phyloP scores from a whole-genome alignment of 768 basidiomycete genomes.

The Botryobasidium botryosum region DNA sequence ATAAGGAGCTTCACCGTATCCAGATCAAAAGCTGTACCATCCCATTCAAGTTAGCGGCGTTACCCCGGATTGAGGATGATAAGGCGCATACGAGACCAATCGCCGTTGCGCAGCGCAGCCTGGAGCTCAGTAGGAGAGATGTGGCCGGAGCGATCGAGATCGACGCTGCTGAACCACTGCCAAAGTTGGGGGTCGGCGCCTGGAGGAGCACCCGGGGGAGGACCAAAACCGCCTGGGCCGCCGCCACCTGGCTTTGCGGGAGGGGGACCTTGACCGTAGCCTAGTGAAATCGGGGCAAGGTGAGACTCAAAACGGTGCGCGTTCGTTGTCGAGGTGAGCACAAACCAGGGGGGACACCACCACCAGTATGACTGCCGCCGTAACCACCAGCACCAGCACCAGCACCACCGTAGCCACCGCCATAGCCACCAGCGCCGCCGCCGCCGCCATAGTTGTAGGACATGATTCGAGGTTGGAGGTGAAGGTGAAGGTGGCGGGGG shows the following conservation, averaged over 20 bases:
- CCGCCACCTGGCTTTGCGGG: no score
- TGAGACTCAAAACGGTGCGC: neutral
- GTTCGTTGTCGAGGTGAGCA: neutral
- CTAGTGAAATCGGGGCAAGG: neutral
- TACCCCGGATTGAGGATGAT: neutral
- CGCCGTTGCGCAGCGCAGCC: constrained; percentile 38
- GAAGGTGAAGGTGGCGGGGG: no score
- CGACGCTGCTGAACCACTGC: constrained; percentile 11
- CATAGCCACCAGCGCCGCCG: no score
- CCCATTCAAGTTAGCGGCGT: neutral
- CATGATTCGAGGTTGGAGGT: no score
- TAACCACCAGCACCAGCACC: constrained; percentile 2
- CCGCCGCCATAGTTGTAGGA: no score
- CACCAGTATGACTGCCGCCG: neutral
- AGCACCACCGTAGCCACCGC: constrained; percentile 9
- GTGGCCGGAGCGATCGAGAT: constrained; percentile 6
- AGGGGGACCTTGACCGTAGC: neutral
- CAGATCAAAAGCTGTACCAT: constrained; percentile 49
- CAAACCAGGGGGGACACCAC: neutral
- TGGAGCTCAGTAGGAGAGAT: constrained; percentile 11
- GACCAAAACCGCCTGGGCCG: no score
- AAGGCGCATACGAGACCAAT: constrained; percentile 44
- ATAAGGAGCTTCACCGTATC: constrained; percentile 79
- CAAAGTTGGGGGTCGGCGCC: constrained; percentile 12
- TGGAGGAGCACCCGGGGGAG: no score